Conservation (phyloP, 2,329 filamentous ascomycete species). For the Raffaelea arxii region DNA sequence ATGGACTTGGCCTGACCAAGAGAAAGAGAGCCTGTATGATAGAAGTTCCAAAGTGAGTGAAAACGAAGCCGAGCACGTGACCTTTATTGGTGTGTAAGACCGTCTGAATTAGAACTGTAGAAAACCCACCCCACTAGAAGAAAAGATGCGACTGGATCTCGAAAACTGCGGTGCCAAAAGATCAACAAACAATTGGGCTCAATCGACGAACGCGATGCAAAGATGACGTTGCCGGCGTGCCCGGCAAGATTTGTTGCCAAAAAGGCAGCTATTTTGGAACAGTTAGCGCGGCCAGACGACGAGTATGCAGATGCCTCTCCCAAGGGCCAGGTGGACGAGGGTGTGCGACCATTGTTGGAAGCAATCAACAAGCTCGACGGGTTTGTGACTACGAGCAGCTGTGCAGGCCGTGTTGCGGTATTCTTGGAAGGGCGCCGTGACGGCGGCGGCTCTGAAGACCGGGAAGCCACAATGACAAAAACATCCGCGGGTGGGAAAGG, state of each 20-base stretch:
- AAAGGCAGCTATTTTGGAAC: constrained; percentile 64
- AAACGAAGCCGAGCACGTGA: no score
- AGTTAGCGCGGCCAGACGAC: constrained; percentile 56
- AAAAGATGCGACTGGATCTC: no score
- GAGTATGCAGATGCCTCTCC: constrained; percentile 78
- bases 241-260: constrained; percentile 25
- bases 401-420: constrained; percentile 76
- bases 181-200: no score
- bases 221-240: constrained; percentile 10
- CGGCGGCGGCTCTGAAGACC: no score
- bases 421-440: constrained; percentile 63
- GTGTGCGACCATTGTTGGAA: constrained; percentile 66
- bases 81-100: no score
- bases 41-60: no score
- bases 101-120: no score
- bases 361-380: constrained; percentile 68
- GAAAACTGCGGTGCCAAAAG: no score
- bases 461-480: constrained; percentile 18
- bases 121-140: no score
- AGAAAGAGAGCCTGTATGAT: no score
- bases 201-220: no score
- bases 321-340: constrained; percentile 76
- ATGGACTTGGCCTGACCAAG: no score
- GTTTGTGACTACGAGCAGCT: constrained; percentile 87
- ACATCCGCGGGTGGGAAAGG: constrained; percentile 76